Evolutionary conservation across 306 rosid genomes (phyloP).

Genomic region (Phaseolus lunatus): DNA sequence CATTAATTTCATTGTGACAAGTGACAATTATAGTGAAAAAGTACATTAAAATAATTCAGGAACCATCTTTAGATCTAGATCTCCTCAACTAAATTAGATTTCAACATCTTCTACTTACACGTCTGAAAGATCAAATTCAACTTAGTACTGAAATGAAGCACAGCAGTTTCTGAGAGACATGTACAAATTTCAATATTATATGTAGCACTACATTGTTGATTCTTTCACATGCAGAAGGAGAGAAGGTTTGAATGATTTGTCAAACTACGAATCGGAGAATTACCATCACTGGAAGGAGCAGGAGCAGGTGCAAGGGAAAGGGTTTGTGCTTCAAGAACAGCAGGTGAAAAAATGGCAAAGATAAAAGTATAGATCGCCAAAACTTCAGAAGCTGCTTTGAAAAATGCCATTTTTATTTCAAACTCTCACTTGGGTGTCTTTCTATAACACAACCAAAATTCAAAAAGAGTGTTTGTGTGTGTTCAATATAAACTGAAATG

Average conservation of each 20-base stretch:
- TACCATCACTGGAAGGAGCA: conserved; percentile 79
- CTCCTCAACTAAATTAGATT: conserved; percentile 6
- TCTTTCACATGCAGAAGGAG: not conserved
- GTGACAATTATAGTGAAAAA: not conserved
- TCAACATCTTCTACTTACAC: not conserved
- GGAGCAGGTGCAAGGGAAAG: conserved; percentile 61
- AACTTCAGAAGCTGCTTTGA: conserved; percentile 40
- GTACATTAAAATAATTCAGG: not conserved
- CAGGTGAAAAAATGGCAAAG: conserved; percentile 56
- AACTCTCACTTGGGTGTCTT: not conserved
- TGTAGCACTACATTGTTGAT: conserved; percentile 4
- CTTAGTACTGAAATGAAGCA: not conserved
- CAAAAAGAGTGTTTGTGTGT: not conserved
- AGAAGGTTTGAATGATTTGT: not conserved
- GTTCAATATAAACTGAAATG: conserved; percentile 6
- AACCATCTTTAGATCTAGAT: not conserved
- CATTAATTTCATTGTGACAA: not conserved
- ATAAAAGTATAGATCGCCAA: conserved; percentile 48
- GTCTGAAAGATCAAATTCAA: not conserved
- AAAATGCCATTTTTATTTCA: conserved; percentile 49
- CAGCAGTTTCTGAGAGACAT: not conserved
- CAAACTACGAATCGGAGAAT: not conserved
- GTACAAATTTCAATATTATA: not conserved
- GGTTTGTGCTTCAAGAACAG: conserved; percentile 51
- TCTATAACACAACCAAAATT: not conserved